Base-by-base conservation (phyloP, 176 grass and related monocot species). In the Tillandsia fasciculata region DNA sequence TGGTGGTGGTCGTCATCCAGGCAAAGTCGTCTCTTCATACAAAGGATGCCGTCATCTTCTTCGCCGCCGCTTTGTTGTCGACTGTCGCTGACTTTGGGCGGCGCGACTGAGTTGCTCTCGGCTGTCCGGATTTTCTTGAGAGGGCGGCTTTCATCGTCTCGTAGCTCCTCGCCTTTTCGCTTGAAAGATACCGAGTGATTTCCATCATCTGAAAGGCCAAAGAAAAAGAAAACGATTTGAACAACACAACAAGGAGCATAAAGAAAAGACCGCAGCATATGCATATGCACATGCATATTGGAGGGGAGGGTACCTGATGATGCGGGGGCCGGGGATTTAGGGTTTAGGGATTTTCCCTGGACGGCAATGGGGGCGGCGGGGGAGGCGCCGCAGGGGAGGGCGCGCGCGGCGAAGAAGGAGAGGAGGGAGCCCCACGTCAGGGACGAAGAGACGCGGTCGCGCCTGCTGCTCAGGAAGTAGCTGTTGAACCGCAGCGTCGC, bases 401-500 rank as follows among this genome's bases (percentile, higher is more conserved):
- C 81, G 17, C 81, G 78, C 48, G 59, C 72, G 20, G 75, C 57
- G 81, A 91, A 87, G 84, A 91, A 91, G 65, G 59, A 49, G 68
- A 87, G 75, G 52, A 87, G 81, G 29, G 78, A 27, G 49, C 52
- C 75, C 84, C 88, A 91, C n/a, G 84, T 84, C 57, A 91, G 68
- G 72, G 33, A 42, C 33, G 72, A 73, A 11, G 81, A 87, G 51
- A 76, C 72, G 65, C 81, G 68, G 18, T 29, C 75, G 0, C 58
- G 28, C 1, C 84, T 72, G 65, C 81, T 78, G 84, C 88, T 87
- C 70, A 91, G 64, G 81, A 91, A 87, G 81, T 84, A 74, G 71
- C 81, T 71, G 75, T 91, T 91, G 64, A 83, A 84, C 68, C 74
- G 84, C 51, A 91, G 81, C 68, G 84, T 66, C 47, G 75, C 75